A percentile compares a stretch with the other conserved stretches of the same genome.
Conservation (phyloP, 1,139 yeast species). For the Saccharomyces uvarum region DNA sequence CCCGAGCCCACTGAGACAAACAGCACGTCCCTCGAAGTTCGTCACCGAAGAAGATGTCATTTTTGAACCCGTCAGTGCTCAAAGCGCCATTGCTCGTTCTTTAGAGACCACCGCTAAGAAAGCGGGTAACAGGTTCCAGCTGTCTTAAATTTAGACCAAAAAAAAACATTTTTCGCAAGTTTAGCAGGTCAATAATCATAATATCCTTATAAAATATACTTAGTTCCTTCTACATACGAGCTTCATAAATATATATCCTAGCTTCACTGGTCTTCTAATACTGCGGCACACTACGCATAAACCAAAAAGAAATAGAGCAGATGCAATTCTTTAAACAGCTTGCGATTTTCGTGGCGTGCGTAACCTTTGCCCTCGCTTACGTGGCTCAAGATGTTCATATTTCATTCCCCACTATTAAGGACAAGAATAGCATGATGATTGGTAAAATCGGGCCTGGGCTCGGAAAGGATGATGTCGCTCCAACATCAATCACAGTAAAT, state of each 20-base stretch:
- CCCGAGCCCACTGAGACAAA: background rate
- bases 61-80: constrained; percentile 6
- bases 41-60: background rate
- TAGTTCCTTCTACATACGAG: background rate
- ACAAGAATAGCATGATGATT: constrained; percentile 8
- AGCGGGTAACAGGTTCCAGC: constrained; percentile 11
- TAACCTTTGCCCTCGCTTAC: constrained; percentile 10
- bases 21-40: background rate
- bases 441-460: constrained; percentile 7
- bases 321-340: background rate
- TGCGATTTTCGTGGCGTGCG: constrained; percentile 7
- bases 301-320: background rate
- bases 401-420: background rate
- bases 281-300: background rate
- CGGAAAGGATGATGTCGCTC: constrained; percentile 7
- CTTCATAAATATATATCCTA: background rate
- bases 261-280: background rate
- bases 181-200: background rate
- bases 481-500: constrained; percentile 7
- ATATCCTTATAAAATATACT: constrained; percentile 3
- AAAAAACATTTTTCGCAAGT: constrained; percentile 2
- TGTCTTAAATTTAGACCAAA: background rate
- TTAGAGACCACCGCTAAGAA: constrained; percentile 6
- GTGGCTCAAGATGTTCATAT: constrained; percentile 14
- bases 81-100: constrained; percentile 9